Evolutionary conservation across 2,329 filamentous ascomycete species (phyloP), one percentile per base, ranked within the genome.

Genomic region (Reticulascus tulasneorum): DNA sequence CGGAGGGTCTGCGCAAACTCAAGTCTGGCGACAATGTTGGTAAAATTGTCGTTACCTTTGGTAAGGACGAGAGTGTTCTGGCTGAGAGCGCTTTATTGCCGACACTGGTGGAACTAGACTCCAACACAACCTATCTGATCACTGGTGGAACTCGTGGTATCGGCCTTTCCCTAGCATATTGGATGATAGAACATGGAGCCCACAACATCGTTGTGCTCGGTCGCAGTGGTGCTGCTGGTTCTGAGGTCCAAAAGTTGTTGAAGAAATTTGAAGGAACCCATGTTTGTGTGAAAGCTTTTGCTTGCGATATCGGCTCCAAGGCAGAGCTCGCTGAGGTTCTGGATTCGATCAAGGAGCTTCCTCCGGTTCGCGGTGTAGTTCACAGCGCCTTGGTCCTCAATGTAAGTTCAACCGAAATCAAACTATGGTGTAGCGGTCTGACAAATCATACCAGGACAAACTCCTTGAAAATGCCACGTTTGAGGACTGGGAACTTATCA

Each of bases 381-480:
- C 37, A 29, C 25, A 35, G 38, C 13, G 38, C 38, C 25, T 37
- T 41, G 38, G 38, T 41, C 23, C 38, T 41, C 26, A 22, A 35
- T 15, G 38, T 41, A 34, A 38, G 35, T 30, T 9, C 15, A 16
- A 6, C 27, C n/a, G n/a, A n/a, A n/a, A n/a, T n/a, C n/a, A n/a
- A n/a, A n/a, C n/a, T n/a, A n/a, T n/a, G n/a, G n/a, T n/a, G n/a
- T n/a, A n/a, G n/a, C n/a, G n/a, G n/a, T n/a, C n/a, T n/a, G n/a
- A n/a, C n/a, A n/a, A 24, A 9, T 10, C 6, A 5, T 7, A 2
- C n/a, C 23, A 60, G 50, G 71, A 75, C 36, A 62, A 69, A 4
- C 54, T 74, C 0, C 73, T 67, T 30, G 70, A 74, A 49, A 71
- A 72, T 34, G 77, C 78, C 72, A 62, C 60, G 0, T 64, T 62